phyloP scores from a whole-genome alignment of 306 rosid genomes.

The Quercus cerris region DNA sequence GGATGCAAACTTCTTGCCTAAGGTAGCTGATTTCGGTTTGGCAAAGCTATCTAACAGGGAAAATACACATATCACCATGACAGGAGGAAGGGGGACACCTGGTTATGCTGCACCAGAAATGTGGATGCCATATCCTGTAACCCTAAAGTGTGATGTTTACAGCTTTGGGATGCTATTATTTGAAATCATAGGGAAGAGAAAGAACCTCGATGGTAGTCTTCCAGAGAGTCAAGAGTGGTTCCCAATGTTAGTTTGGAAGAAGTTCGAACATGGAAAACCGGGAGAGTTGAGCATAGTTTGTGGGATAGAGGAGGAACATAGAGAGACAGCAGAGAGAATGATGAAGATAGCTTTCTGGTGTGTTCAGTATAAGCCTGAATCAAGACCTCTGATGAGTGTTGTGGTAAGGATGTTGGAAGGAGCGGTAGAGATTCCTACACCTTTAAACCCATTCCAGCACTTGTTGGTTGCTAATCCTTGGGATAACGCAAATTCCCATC shows the following conservation, averaged over 20 bases:
- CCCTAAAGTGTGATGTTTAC: slow-evolving; percentile 53
- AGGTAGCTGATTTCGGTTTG: neutral
- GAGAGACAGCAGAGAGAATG: slow-evolving; percentile 33
- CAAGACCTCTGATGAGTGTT: slow-evolving; percentile 44
- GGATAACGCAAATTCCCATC: neutral
- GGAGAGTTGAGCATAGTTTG: slow-evolving; percentile 18
- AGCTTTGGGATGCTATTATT: slow-evolving; percentile 55
- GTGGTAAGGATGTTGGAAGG: slow-evolving; percentile 63
- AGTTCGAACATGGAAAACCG: slow-evolving; percentile 14
- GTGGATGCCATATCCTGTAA: slow-evolving; percentile 43
- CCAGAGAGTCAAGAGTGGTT: slow-evolving; percentile 45
- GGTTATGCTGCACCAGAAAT: slow-evolving; percentile 58
- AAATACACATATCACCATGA: slow-evolving; percentile 36
- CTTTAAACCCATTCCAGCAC: slow-evolving; percentile 41
- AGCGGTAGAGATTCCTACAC: slow-evolving; percentile 31
- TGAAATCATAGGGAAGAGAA: slow-evolving; percentile 44
- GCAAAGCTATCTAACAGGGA: slow-evolving; percentile 43
- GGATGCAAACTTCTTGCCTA: no score
- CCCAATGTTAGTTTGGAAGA: slow-evolving; percentile 44
- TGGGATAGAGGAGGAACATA: slow-evolving; percentile 36
- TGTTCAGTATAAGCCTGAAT: slow-evolving; percentile 42
- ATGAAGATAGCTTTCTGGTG: slow-evolving; percentile 40
- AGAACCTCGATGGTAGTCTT: slow-evolving; percentile 23
- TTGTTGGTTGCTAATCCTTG: neutral
- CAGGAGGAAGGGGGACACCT: slow-evolving; percentile 48